phyloP scores from a whole-genome alignment of 192 early-diverging fungal species.

The Podila epicladia region DNA sequence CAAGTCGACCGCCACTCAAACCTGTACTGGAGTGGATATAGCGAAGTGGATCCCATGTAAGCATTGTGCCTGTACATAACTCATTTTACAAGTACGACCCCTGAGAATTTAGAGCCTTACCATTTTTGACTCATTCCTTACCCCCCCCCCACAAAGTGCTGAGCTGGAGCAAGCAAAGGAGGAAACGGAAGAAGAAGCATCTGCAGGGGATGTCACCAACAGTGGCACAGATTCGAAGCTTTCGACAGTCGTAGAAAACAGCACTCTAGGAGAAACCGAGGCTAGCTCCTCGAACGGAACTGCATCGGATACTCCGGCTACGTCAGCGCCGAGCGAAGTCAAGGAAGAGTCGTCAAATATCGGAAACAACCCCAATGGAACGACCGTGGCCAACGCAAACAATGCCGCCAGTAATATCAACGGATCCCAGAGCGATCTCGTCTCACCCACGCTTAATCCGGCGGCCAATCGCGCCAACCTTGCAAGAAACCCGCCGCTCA shows the following conservation, averaged over 20 bases:
- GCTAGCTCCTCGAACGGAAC: no score
- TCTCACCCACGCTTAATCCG: slow-evolving; percentile 42
- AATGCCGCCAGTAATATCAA: not conserved
- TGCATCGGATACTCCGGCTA: not conserved
- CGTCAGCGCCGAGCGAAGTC: slow-evolving; percentile 9
- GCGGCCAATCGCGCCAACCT: slow-evolving; percentile 28
- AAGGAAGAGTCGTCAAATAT: slow-evolving; percentile 26
- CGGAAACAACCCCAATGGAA: not conserved
- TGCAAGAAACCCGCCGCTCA: slow-evolving; percentile 34
- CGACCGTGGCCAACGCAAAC: not conserved
- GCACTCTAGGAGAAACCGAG: no score
- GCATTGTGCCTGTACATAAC: slow-evolving; percentile 22
- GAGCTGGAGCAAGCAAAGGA: not conserved
- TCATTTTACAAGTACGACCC: not conserved
- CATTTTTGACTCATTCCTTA: no score
- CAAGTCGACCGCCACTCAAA: slow-evolving; percentile 56
- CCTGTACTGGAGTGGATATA: slow-evolving; percentile 56
- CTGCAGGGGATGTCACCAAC: not conserved
- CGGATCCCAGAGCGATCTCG: slow-evolving; percentile 11
- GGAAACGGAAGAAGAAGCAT: not conserved
- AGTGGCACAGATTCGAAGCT: not conserved
- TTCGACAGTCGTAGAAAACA: no score
- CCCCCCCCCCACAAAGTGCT: no score
- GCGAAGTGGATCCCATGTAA: slow-evolving; percentile 43
- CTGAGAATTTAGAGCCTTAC: not conserved